Percentiles rank a stretch among this genome's conserved stretches.
These are phyloP conservation scores for Caryopteris hybrid DNA, from an alignment of 305 asterid genomes.

Conservation along the genomic window DNA sequence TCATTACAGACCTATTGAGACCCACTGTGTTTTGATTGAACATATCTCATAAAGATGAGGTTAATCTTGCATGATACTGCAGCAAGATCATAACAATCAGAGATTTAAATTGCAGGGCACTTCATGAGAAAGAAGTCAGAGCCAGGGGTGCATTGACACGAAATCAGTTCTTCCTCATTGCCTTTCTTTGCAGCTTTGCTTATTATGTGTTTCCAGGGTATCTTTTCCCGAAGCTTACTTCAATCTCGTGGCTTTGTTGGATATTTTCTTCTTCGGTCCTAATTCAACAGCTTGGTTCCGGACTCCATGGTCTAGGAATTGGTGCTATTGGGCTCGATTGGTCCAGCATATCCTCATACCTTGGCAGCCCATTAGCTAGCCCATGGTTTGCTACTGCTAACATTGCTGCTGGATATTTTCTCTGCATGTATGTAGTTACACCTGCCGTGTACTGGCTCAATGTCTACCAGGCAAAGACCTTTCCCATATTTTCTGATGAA, in stretches of 20 bases:
- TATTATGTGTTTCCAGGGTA: slow-evolving; percentile 91
- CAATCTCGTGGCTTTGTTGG: slow-evolving; percentile 95
- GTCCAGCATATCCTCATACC: slow-evolving; percentile 89
- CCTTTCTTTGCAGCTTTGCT: slow-evolving; percentile 79
- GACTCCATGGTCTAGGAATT: slow-evolving; percentile 85
- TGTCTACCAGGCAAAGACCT: slow-evolving; percentile 69
- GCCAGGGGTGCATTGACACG: slow-evolving; percentile 57
- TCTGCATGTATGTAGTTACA: slow-evolving; percentile 59
- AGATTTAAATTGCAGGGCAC: slow-evolving; percentile 58
- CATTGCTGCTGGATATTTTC: slow-evolving; percentile 74
- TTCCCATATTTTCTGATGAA: slow-evolving; percentile 83
- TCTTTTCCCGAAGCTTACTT: slow-evolving; percentile 72
- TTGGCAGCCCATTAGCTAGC: slow-evolving; percentile 95
- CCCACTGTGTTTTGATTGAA: background rate
- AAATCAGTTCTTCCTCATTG: slow-evolving; percentile 79
- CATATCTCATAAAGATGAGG: background rate
- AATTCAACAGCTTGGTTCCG: slow-evolving; percentile 91
- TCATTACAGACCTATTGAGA: background rate
- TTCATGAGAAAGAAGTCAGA: slow-evolving; percentile 84
- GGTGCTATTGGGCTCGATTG: slow-evolving; percentile 92
- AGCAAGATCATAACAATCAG: slow-evolving; percentile 3
- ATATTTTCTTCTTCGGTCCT: slow-evolving; percentile 65
- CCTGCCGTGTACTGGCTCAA: slow-evolving; percentile 71
- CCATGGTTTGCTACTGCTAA: slow-evolving; percentile 99
- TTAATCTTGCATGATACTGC: background rate